Evolutionary conservation across 2,329 filamentous ascomycete species (phyloP).

Genomic region (Microdochium paspali): DNA sequence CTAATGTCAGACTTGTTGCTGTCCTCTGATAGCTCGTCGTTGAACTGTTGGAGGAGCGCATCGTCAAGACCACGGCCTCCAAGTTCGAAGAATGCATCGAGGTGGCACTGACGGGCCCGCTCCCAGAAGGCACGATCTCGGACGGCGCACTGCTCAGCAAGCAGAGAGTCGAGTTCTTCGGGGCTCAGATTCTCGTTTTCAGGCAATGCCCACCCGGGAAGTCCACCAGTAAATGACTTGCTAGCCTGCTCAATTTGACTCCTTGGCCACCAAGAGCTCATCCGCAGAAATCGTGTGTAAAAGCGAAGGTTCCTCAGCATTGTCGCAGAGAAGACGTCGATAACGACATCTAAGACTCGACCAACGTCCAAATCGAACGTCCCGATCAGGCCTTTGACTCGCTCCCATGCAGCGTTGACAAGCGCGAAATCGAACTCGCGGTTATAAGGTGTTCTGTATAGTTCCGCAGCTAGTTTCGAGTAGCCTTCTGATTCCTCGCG

Average conservation of each 20-base stretch:
- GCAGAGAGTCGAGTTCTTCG: slow-evolving; percentile 57
- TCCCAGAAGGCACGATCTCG: slow-evolving; percentile 78
- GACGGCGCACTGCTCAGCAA: slow-evolving; percentile 44
- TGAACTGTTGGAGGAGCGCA: slow-evolving; percentile 39
- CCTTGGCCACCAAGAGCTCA: slow-evolving; percentile 95
- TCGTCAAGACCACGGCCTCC: slow-evolving; percentile 61
- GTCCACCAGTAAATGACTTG: slow-evolving; percentile 45
- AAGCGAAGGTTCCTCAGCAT: slow-evolving; percentile 89
- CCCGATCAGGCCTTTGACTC: slow-evolving; percentile 88
- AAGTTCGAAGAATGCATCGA: slow-evolving; percentile 84
- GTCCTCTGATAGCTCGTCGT: slow-evolving; percentile 36
- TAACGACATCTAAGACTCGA: slow-evolving; percentile 82
- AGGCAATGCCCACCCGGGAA: slow-evolving; percentile 83
- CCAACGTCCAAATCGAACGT: slow-evolving; percentile 97
- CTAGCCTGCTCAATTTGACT: slow-evolving; percentile 35
- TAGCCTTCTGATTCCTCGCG: slow-evolving; percentile 96
- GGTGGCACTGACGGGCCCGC: slow-evolving; percentile 62
- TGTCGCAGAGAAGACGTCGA: slow-evolving; percentile 90
- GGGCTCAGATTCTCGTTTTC: slow-evolving; percentile 38
- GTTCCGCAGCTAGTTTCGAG: slow-evolving; percentile 89
- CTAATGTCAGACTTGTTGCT: slow-evolving; percentile 24
- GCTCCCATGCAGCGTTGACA: slow-evolving; percentile 79
- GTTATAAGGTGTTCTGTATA: slow-evolving; percentile 69
- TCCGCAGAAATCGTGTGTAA: slow-evolving; percentile 84
- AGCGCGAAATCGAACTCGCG: slow-evolving; percentile 65